Conservation (phyloP, 106 monocot genomes). For the Agapanthus africanus region DNA sequence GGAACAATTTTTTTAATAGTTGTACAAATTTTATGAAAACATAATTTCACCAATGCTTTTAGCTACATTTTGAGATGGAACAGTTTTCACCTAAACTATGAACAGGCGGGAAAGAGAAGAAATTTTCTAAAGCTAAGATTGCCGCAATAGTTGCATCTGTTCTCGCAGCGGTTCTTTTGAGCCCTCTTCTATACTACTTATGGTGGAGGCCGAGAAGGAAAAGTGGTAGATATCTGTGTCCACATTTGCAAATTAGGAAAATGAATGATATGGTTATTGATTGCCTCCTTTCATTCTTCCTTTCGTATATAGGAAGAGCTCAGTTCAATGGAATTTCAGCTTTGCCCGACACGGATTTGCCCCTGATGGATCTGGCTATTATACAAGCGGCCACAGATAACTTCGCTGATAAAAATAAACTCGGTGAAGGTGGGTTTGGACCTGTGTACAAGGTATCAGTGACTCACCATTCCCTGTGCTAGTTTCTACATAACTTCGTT, state of each 20-base stretch:
- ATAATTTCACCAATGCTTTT: too few species aligned
- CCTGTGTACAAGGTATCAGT: constrained; percentile 5
- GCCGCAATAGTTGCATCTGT: constrained; percentile 6
- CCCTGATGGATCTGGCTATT: neutral
- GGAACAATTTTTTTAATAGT: neutral
- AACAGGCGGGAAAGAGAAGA: neutral
- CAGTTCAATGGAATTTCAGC: neutral
- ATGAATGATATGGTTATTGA: neutral
- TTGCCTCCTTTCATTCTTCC: neutral
- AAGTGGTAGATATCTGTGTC: neutral
- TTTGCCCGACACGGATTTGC: too few species aligned
- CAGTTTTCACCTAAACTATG: too few species aligned
- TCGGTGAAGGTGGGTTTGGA: too few species aligned
- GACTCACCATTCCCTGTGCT: neutral
- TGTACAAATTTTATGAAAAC: too few species aligned
- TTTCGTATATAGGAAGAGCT: neutral
- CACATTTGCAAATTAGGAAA: neutral
- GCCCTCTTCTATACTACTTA: constrained; percentile 3
- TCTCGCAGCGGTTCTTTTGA: constrained; percentile 4
- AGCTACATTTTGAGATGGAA: neutral
- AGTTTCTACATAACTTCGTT: neutral
- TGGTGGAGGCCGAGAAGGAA: constrained; percentile 9
- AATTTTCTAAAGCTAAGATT: neutral
- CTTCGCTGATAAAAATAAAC: neutral
- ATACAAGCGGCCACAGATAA: constrained; percentile 9